Percentiles rank a stretch among this genome's conserved stretches.
Evolutionary conservation across 1,139 yeast species (phyloP).

Genomic region (Kodamaea alishanica): DNA sequence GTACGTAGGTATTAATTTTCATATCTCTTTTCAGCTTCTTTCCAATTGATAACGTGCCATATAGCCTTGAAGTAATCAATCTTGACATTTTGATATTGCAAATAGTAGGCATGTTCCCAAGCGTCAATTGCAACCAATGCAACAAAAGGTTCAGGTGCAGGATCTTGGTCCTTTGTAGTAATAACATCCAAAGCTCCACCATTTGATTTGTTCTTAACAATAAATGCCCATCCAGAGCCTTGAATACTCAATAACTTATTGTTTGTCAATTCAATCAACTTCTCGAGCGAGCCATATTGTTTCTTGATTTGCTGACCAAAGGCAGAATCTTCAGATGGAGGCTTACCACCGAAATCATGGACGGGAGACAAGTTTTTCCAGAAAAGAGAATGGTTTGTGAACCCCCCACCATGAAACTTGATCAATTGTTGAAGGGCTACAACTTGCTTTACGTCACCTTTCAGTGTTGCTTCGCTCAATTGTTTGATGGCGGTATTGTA

Average conservation of each 20-base stretch:
- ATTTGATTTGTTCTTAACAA: conserved; percentile 40
- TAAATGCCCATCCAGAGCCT: conserved; percentile 51
- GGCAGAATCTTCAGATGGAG: conserved; percentile 31
- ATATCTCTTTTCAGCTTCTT: conserved; percentile 41
- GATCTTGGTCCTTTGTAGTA: conserved; percentile 46
- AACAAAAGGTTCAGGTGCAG: conserved; percentile 38
- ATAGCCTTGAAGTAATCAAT: conserved; percentile 47
- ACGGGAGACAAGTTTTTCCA: conserved; percentile 46
- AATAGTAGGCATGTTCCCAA: conserved; percentile 52
- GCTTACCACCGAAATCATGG: conserved; percentile 38
- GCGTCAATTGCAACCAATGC: conserved; percentile 49
- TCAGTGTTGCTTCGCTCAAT: conserved; percentile 30
- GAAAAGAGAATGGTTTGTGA: conserved; percentile 42
- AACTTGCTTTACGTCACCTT: conserved; percentile 37
- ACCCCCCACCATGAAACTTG: conserved; percentile 46
- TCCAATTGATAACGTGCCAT: conserved; percentile 49
- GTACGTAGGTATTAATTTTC: conserved; percentile 1
- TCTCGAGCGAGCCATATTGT: conserved; percentile 42
- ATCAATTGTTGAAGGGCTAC: conserved; percentile 37
- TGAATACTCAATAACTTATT: conserved; percentile 43
- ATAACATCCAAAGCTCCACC: conserved; percentile 39
- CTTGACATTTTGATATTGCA: conserved; percentile 48
- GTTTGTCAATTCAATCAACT: conserved; percentile 37
- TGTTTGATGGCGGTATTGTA: conserved; percentile 40
- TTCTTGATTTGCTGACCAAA: conserved; percentile 32